phyloP scores from a whole-genome alignment of 2,329 filamentous ascomycete species.

The Pyrenophora graminea region DNA sequence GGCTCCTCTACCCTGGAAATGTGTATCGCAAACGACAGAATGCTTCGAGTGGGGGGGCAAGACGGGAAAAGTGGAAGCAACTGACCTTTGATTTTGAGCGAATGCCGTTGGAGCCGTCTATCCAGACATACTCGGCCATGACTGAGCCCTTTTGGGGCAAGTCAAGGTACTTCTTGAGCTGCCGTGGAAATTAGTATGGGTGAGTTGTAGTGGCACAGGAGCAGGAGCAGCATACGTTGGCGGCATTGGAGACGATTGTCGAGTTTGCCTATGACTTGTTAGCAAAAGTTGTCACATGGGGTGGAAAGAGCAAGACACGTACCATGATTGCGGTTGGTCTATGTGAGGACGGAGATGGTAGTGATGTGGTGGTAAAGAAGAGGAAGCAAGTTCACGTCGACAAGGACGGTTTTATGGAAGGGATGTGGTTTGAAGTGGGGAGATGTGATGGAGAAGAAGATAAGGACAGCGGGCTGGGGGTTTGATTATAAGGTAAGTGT shows the following conservation, averaged over 20 bases:
- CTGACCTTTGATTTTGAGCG: slow-evolving; percentile 97
- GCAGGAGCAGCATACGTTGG: slow-evolving; percentile 48
- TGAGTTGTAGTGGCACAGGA: slow-evolving; percentile 18
- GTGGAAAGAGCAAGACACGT: slow-evolving; percentile 12
- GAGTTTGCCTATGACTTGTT: slow-evolving; percentile 40
- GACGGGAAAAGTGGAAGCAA: slow-evolving; percentile 17
- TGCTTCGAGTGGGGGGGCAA: background rate
- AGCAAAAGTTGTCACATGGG: slow-evolving; percentile 3
- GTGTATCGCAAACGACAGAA: slow-evolving; percentile 15
- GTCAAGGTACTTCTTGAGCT: slow-evolving; percentile 90
- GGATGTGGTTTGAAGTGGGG: slow-evolving; percentile 17
- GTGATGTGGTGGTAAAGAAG: background rate
- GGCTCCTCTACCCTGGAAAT: slow-evolving; percentile 11
- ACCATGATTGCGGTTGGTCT: slow-evolving; percentile 42
- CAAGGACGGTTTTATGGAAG: slow-evolving; percentile 19
- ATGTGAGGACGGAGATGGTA: slow-evolving; percentile 6
- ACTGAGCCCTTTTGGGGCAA: slow-evolving; percentile 87
- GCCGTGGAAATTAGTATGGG: slow-evolving; percentile 35
- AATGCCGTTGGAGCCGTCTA: slow-evolving; percentile 79
- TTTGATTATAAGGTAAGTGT: slow-evolving; percentile 35
- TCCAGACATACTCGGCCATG: slow-evolving; percentile 98
- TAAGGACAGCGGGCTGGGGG: slow-evolving; percentile 30
- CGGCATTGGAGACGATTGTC: slow-evolving; percentile 53
- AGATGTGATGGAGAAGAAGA: slow-evolving; percentile 30
- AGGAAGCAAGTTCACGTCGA: slow-evolving; percentile 5